A percentile compares a stretch with the other conserved stretches of the same genome.
phyloP scores from a whole-genome alignment of 148 eudicot genomes.

The Fagopyrum esculentum region DNA sequence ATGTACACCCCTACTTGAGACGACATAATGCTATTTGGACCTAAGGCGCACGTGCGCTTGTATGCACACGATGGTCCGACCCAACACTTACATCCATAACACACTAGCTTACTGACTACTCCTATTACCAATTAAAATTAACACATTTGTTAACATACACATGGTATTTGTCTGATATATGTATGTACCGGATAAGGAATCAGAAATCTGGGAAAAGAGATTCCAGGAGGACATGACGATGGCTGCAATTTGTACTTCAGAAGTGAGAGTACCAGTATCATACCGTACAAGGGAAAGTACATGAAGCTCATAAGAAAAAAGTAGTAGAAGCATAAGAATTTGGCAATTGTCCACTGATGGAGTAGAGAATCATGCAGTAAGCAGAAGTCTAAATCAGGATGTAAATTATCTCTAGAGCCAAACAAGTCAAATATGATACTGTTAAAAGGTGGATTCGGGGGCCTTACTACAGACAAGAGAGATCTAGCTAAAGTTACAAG shows the following conservation, averaged over 20 bases:
- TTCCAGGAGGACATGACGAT: constrained; percentile 60
- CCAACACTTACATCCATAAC: too few relatives aligned
- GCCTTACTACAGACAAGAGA: too few relatives aligned
- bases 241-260: constrained; percentile 46
- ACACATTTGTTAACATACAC: constrained; percentile 27
- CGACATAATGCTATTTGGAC: too few relatives aligned
- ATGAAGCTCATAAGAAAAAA: constrained; percentile 45
- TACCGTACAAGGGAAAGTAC: constrained; percentile 62
- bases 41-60: too few relatives aligned
- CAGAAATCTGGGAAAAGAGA: constrained; percentile 59
- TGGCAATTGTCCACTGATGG: constrained; percentile 52
- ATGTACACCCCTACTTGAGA: too few relatives aligned
- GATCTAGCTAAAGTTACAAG: too few relatives aligned
- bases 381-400: constrained; percentile 31
- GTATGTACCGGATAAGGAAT: constrained; percentile 48
- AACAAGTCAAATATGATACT: too few relatives aligned
- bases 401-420: constrained; percentile 46
- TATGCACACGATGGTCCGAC: too few relatives aligned
- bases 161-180: too few relatives aligned
- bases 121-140: too few relatives aligned
- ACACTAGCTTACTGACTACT: too few relatives aligned
- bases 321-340: constrained; percentile 56
- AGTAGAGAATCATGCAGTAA: constrained; percentile 41
- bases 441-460: too few relatives aligned
- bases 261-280: constrained; percentile 74